These are phyloP conservation scores for Xylariaceae sp. DNA, from an alignment of 2,329 filamentous ascomycete species.

Conservation along the genomic window DNA sequence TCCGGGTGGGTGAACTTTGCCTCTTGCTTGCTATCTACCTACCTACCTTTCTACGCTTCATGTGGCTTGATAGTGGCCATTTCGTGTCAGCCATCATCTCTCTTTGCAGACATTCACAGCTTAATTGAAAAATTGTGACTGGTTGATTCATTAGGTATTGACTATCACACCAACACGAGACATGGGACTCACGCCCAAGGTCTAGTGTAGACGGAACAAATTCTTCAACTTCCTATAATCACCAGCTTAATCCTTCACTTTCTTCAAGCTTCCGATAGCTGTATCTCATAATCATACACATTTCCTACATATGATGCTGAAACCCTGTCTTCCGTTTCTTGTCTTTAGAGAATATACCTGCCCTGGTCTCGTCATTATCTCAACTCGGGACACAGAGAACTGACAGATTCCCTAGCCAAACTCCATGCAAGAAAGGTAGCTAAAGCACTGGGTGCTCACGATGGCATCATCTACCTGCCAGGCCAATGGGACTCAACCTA, in stretches of 20 bases:
- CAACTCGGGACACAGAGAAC: background rate
- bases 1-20: conserved; percentile 31
- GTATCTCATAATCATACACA: background rate
- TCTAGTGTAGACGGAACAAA: background rate
- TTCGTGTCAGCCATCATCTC: background rate
- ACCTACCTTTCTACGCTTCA: background rate
- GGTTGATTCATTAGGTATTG: background rate
- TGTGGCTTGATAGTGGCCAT: background rate
- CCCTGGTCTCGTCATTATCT: background rate
- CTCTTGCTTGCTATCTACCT: background rate
- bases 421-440: conserved; percentile 53
- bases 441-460: conserved; percentile 41
- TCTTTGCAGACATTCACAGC: background rate
- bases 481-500: conserved; percentile 47
- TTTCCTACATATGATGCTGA: background rate
- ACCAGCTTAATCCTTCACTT: background rate
- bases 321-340: background rate
- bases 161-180: background rate
- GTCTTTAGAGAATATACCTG: background rate
- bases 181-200: background rate
- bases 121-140: background rate
- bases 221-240: background rate
- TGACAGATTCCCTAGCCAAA: conserved; percentile 39
- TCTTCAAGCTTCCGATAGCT: background rate
- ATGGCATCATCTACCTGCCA: conserved; percentile 52